A percentile compares a stretch with the other conserved stretches of the same genome.
Evolutionary conservation across 495 filamentous ascomycete species (phyloP).

Genomic region (Pyrenula massariospora): DNA sequence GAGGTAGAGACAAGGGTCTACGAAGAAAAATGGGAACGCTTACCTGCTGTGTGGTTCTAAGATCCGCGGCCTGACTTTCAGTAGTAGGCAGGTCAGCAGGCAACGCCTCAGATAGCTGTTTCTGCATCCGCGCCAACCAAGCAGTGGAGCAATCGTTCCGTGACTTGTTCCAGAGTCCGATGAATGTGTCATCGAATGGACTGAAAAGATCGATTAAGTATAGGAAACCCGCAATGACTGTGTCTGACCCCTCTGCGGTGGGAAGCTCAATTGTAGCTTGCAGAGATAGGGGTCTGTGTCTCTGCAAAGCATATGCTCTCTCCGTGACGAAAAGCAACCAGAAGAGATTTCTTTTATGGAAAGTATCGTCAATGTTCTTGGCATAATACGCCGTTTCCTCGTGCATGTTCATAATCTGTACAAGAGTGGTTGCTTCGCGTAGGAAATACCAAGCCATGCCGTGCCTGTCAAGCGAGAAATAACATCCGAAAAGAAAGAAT

Average conservation of each 20-base stretch:
- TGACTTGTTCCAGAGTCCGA: conserved; percentile 64
- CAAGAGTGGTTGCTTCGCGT: conserved; percentile 57
- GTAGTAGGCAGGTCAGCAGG: conserved; percentile 50
- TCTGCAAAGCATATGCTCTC: conserved; percentile 62
- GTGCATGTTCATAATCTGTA: conserved; percentile 31
- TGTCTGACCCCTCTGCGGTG: conserved; percentile 30
- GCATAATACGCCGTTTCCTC: conserved; percentile 18
- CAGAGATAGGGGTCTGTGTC: conserved; percentile 59
- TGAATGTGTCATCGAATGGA: conserved; percentile 59
- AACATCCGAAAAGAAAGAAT: conserved; percentile 61
- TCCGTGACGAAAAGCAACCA: conserved; percentile 66
- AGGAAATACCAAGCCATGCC: conserved; percentile 65
- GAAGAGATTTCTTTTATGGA: conserved; percentile 40
- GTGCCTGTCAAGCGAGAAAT: conserved; percentile 59
- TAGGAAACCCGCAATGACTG: conserved; percentile 39
- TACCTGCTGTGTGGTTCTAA: conserved; percentile 48
- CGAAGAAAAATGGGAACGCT: no score
- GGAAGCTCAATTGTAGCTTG: conserved; percentile 55
- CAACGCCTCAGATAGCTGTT: conserved; percentile 52
- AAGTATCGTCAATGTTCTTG: conserved; percentile 17
- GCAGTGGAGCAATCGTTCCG: conserved; percentile 41
- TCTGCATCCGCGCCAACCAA: conserved; percentile 50
- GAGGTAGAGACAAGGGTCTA: no score
- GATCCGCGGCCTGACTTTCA: conserved; percentile 50
- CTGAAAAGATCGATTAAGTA: conserved; percentile 56